Evolutionary conservation across 225 moss, liverwort and hornwort genomes (phyloP).

Genomic region (Straminergon stramineum): DNA sequence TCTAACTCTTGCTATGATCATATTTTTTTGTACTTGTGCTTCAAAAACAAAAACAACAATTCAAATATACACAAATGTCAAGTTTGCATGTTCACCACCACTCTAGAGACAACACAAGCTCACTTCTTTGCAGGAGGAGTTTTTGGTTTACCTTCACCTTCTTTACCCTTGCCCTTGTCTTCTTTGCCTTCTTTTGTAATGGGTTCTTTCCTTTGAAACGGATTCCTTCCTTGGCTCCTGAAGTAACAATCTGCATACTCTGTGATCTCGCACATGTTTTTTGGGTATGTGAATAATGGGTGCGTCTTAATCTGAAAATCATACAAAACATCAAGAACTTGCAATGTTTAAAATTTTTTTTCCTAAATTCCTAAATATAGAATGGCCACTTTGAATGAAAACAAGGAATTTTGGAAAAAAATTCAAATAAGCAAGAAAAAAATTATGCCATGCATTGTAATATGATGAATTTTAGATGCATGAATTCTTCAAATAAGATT

Average conservation of each 20-base stretch:
- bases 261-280: slow-evolving; percentile 21
- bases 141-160: neutral
- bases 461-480: rapidly evolving
- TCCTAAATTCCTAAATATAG: neutral
- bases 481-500: neutral
- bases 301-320: slow-evolving; percentile 7
- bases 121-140: neutral
- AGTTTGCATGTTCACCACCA: neutral
- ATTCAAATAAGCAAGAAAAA: neutral
- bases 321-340: neutral
- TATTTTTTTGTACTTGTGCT: too few species aligned
- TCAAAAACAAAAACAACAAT: rapidly evolving
- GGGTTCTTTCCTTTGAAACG: slow-evolving; percentile 16
- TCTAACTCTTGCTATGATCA: rapidly evolving
- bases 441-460: rapidly evolving
- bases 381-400: rapidly evolving
- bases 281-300: slow-evolving; percentile 17
- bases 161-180: neutral
- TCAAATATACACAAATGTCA: neutral
- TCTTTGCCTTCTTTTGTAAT: slow-evolving; percentile 4
- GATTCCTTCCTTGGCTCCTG: slow-evolving; percentile 22
- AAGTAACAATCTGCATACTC: slow-evolving; percentile 24
- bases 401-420: rapidly evolving
- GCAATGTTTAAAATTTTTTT: neutral
- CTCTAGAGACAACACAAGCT: rapidly evolving